Evolutionary conservation across 192 early-diverging fungal species (phyloP), one percentile per base, ranked within the genome.

Genomic region (Endogone sp.): DNA sequence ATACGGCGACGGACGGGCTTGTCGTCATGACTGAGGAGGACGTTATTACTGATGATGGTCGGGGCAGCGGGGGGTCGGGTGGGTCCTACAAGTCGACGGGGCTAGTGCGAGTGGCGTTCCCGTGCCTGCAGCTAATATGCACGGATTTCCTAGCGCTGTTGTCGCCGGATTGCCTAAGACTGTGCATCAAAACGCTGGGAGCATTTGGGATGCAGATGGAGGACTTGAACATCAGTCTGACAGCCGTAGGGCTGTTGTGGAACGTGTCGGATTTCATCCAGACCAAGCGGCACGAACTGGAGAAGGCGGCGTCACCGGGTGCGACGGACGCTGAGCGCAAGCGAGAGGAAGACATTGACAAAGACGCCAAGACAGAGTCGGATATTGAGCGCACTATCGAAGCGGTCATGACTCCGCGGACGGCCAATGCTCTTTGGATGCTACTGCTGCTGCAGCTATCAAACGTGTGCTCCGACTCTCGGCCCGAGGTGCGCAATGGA

Each of bases 161-260:
- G 71, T 81, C 82, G 20, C 91, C 95, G 3, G 77, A 77, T 8
- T 87, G 91, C 56, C 71, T 99, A 55, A 84, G 87, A 20, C 85
- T 88, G 37, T 95, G 93, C 68, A 94, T 98, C 64, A 84, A 91
- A 60, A 88, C 91, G 0, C 67, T 98, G 27, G 90, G 84, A 20
- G 76, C 81, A 26, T 98, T 95, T 86, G 94, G 93, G 2, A 71
- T 84, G 24, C 93, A 96, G 71, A 77, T 76, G 16, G 92, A 94
- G 29, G 98, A 98, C 74, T 76, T 98, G 54, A 99, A 99, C 74
- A 96, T 99, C 55, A 88, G 92, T 59, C 77, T 99, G 32, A 96
- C 98, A 0, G 91, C 95, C 3, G 85, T 97, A 31, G 94, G 95
- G 2, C 80, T 98, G 62, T 77, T 95, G 11, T 99, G 96, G 96